Evolutionary conservation across 2,329 filamentous ascomycete species (phyloP).

Genomic region (Exophiala mesophila): DNA sequence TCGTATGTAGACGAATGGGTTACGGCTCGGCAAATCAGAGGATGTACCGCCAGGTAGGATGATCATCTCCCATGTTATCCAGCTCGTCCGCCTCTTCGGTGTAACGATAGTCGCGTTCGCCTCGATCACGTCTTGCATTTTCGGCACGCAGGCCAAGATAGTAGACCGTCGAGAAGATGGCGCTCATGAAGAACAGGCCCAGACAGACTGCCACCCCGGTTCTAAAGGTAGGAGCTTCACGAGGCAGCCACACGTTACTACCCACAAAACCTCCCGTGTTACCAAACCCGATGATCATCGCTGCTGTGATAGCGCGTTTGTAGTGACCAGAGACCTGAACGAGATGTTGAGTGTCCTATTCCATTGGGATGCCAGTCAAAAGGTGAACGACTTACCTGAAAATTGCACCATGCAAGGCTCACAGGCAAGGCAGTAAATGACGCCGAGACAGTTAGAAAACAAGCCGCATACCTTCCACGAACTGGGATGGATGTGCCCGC

Average conservation of each 20-base stretch:
- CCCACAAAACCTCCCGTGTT: conserved; percentile 33
- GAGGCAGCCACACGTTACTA: conserved; percentile 36
- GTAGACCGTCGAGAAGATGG: conserved; percentile 42
- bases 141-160: conserved; percentile 21
- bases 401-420: conserved; percentile 27
- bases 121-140: conserved; percentile 24
- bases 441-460: conserved; percentile 27
- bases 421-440: conserved; percentile 28
- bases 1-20: no score
- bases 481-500: conserved; percentile 23
- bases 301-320: conserved; percentile 35
- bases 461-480: conserved; percentile 21
- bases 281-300: conserved; percentile 41
- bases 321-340: conserved; percentile 26
- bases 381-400: conserved; percentile 28
- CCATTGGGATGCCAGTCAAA: conserved; percentile 25
- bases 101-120: conserved; percentile 32
- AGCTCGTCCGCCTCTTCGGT: conserved; percentile 51
- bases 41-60: conserved; percentile 60
- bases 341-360: no score
- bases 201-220: conserved; percentile 36
- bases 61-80: conserved; percentile 56
- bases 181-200: conserved; percentile 37
- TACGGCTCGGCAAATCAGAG: no score
- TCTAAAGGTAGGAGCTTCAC: conserved; percentile 32